Evolutionary conservation across 768 basidiomycete species (phyloP).

Genomic region (Boletus insuetus): DNA sequence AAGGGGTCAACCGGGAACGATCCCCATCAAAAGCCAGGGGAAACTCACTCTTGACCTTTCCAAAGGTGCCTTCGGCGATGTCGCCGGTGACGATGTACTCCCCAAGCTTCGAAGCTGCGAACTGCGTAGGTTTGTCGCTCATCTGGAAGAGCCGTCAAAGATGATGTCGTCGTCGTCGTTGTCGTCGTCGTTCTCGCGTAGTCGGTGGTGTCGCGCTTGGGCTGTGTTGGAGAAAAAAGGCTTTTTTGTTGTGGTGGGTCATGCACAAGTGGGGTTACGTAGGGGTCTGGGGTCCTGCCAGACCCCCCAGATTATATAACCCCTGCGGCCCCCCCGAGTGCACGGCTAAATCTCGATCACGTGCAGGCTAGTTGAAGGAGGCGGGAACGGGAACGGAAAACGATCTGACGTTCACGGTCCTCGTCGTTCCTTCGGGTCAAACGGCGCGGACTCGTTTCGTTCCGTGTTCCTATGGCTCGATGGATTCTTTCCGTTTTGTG

Average conservation of each 20-base stretch:
- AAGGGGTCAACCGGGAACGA: slow-evolving; percentile 16
- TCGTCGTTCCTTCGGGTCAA: not conserved
- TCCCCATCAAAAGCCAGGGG: slow-evolving; percentile 5
- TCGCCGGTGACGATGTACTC: slow-evolving; percentile 87
- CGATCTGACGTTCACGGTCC: not conserved
- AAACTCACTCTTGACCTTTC: slow-evolving; percentile 95
- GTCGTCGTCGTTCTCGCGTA: slow-evolving; percentile 4
- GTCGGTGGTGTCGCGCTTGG: slow-evolving; percentile 2
- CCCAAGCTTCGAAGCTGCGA: slow-evolving; percentile 74
- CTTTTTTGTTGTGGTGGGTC: slow-evolving; percentile 5
- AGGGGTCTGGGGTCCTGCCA: slow-evolving; percentile 16
- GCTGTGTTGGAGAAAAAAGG: slow-evolving; percentile 18
- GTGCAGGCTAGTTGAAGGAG: not conserved
- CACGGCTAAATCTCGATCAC: slow-evolving; percentile 7
- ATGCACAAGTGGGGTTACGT: slow-evolving; percentile 23
- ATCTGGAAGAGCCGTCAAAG: slow-evolving; percentile 20
- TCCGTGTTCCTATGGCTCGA: not conserved
- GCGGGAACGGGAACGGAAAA: not conserved
- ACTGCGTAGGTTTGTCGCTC: slow-evolving; percentile 30
- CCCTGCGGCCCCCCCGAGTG: slow-evolving; percentile 8
- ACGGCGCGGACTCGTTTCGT: not conserved
- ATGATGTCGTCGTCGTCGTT: slow-evolving; percentile 9
- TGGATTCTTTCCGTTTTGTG: not conserved
- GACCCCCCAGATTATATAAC: slow-evolving; percentile 17
- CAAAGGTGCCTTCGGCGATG: slow-evolving; percentile 96